Evolutionary conservation across 148 eudicot genomes (phyloP), one percentile per base, ranked within the genome.

Genomic region (Silene latifolia): DNA sequence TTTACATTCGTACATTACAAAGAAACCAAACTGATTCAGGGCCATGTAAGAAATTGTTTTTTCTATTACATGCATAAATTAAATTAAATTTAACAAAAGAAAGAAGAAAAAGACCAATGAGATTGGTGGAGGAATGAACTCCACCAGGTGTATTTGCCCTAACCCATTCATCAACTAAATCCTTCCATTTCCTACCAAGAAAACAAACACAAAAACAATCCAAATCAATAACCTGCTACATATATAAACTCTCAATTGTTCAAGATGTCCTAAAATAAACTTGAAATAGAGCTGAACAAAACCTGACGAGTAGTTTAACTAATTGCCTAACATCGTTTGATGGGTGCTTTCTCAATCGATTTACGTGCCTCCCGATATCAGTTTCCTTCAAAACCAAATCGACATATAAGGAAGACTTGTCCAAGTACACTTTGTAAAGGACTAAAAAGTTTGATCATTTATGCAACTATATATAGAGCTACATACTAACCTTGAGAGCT

Each of bases 151-250:
- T 77, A 79, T 92, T 88, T 80, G 79, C 82, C 82, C 77, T 88
- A 71, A 92, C 99, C 97, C 97, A 95, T 72, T 92, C 97, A 82
- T 92, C 99, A 68, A 95, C 99, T 76, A 93, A 82, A 56, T 92
- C 93, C 85, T 92, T 95, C 99, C 99, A 92, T 85, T 90, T 92
- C 71, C 99, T 95, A 84, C 63, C 79, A 78, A 48, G 18, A 84
- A 42, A 19, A 44, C 56, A 67, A 67, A 44, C 56, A 67, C 0
- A 13, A 67, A 18, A 42, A 44, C 18, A n/a, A 10, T 35, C 47
- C 3, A 42, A 66, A 72, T 70, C 72, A 78, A 27, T 66, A 69
- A 69, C 66, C 3, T 1, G 44, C 35, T 57, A 21, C 25, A 44
- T 67, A 29, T 17, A 63, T 72, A 80, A 69, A 57, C 71, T 44